Base-by-base conservation (phyloP, 768 basidiomycete species). In the Phylloporus rhodoxanthus region DNA sequence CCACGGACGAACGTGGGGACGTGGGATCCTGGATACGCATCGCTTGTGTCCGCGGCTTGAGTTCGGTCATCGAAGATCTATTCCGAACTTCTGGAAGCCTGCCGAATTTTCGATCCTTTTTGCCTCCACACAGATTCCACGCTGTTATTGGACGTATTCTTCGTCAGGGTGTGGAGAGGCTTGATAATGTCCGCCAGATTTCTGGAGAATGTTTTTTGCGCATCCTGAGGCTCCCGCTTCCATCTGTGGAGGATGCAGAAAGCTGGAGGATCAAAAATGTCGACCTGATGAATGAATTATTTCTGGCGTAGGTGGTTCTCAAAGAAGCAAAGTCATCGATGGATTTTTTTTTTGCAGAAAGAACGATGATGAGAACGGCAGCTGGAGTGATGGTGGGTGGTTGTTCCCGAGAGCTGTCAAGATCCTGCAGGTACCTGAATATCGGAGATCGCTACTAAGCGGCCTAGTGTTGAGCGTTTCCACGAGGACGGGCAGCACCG, bases 11-110 rank as follows among this genome's bases (percentile, higher is more conserved):
- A 63, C 83, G 95, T 56, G 95, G 95, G 4, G 96, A 99, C 63
- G 87, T 99, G 32, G 95, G 95, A 36, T 97, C 95, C 2, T 96
- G 93, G 92, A 78, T 93, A 45, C 87, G 95, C 54, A 77, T 87
- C 7, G 81, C 82, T 2, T 88, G 85, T 58, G 76, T 93, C 44
- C 74, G 73, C 40, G 85, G 85, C 9, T 68, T 93, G 48, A 73
- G 80, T 15, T 68, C 72, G 8, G 68, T 82, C 50, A 70, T 78
- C 38, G 70, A 75, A 57, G 70, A 77, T 21, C 59, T 90, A 4
- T 73, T 86, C 56, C 58, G 66, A 11, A 61, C 71, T 39, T 73
- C 79, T 21, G 58, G 50, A 45, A 58, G 54, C n/a, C 58, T 79
- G 26, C 60, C 72, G 1, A 66, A 75, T 44, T 78, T 84, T 50